Percentiles rank a stretch among this genome's conserved stretches.
Evolutionary conservation across 2,329 filamentous ascomycete species (phyloP).

Genomic region (Aspergillus sp.): DNA sequence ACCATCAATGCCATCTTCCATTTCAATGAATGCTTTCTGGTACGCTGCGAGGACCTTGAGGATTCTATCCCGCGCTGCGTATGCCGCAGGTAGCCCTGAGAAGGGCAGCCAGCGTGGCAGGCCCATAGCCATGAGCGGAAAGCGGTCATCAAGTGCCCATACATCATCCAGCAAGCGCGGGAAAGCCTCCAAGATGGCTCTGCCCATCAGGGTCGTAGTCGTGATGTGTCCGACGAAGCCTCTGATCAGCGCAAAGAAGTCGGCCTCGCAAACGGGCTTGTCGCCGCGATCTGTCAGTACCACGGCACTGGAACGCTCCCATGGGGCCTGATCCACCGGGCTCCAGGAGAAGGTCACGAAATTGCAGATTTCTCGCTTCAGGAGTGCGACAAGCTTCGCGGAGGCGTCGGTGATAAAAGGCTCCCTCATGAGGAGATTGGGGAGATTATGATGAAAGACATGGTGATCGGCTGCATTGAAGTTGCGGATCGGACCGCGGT

Average conservation of each 20-base stretch:
- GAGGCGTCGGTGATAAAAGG: conserved; percentile 45
- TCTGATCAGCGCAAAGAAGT: conserved; percentile 52
- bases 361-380: conserved; percentile 50
- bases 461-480: conserved; percentile 33
- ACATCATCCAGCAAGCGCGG: conserved; percentile 55
- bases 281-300: conserved; percentile 39
- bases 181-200: conserved; percentile 51
- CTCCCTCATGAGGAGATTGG: conserved; percentile 46
- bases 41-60: conserved; percentile 40
- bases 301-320: conserved; percentile 56
- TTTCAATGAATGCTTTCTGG: conserved; percentile 42
- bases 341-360: conserved; percentile 60
- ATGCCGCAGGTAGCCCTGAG: conserved; percentile 49
- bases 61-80: conserved; percentile 45
- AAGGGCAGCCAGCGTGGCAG: conserved; percentile 56
- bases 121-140: conserved; percentile 54
- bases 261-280: conserved; percentile 49
- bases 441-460: conserved; percentile 36
- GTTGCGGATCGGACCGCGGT: conserved; percentile 35
- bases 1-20: conserved; percentile 42
- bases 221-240: conserved; percentile 55
- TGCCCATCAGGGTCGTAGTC: conserved; percentile 51
- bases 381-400: conserved; percentile 33
- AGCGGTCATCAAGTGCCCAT: conserved; percentile 54
- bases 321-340: conserved; percentile 59